These are phyloP conservation scores for Mariannaea sp. DNA, from an alignment of 2,329 filamentous ascomycete genomes.

Conservation along the genomic window DNA sequence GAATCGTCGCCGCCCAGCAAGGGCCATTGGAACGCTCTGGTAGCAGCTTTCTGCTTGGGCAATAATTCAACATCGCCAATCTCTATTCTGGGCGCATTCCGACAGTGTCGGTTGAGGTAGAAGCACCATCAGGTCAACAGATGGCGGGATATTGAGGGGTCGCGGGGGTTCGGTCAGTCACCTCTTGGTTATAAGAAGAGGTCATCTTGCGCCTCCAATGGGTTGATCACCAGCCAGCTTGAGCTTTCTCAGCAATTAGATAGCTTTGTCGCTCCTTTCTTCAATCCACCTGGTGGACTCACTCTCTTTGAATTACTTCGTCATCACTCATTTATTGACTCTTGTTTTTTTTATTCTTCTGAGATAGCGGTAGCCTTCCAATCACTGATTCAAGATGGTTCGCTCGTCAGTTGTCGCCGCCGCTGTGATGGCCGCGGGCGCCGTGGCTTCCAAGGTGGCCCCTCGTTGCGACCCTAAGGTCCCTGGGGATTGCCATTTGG, in stretches of 20 bases:
- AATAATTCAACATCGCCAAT: background rate
- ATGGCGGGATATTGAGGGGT: too few relatives aligned
- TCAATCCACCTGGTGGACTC: conserved; percentile 6
- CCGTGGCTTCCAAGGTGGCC: background rate
- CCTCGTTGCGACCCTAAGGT: background rate
- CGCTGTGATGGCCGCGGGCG: background rate
- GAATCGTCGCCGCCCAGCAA: background rate
- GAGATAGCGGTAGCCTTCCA: background rate
- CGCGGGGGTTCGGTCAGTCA: too few relatives aligned
- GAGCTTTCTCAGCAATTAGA: background rate
- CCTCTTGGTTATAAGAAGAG: background rate
- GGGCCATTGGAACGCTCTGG: conserved; percentile 1
- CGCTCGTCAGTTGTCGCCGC: conserved; percentile 2
- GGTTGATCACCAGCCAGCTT: background rate
- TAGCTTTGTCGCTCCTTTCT: conserved; percentile 7
- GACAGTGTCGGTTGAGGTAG: background rate
- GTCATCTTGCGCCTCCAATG: background rate
- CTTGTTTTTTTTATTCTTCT: conserved; percentile 11
- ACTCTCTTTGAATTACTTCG: background rate
- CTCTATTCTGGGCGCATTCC: conserved; percentile 5
- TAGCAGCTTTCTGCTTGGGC: background rate
- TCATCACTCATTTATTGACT: background rate
- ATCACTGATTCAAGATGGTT: background rate
- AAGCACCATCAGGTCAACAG: background rate
- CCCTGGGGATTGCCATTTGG: background rate